These are phyloP conservation scores for Beauveria australis DNA, from an alignment of 2,329 filamentous ascomycete species.

Conservation along the genomic window DNA sequence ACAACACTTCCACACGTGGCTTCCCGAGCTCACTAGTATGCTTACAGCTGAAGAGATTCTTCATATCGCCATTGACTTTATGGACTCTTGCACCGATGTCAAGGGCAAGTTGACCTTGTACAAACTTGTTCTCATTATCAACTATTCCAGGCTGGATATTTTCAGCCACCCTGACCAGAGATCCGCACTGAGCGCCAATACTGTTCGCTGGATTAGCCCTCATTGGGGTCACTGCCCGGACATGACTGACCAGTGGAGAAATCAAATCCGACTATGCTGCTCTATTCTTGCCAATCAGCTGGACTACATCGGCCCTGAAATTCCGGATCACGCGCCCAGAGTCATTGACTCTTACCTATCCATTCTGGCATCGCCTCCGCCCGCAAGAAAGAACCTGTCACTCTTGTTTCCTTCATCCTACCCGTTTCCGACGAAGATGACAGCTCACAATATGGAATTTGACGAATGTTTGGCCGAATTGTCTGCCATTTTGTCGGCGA, in stretches of 20 bases:
- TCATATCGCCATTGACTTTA: slow-evolving; percentile 84
- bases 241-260: slow-evolving; percentile 78
- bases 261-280: slow-evolving; percentile 88
- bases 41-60: slow-evolving; percentile 78
- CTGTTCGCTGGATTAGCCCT: slow-evolving; percentile 81
- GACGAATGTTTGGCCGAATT: slow-evolving; percentile 87
- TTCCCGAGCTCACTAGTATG: slow-evolving; percentile 77
- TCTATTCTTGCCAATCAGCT: slow-evolving; percentile 85
- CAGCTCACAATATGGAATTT: slow-evolving; percentile 54
- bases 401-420: slow-evolving; percentile 85
- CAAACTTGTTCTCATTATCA: slow-evolving; percentile 86
- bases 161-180: slow-evolving; percentile 74
- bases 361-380: slow-evolving; percentile 51
- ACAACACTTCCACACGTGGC: slow-evolving; percentile 94
- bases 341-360: slow-evolving; percentile 82
- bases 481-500: slow-evolving; percentile 74
- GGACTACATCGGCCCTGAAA: slow-evolving; percentile 67
- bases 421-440: slow-evolving; percentile 71
- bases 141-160: slow-evolving; percentile 74
- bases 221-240: slow-evolving; percentile 77
- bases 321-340: slow-evolving; percentile 83
- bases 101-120: slow-evolving; percentile 89
- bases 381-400: slow-evolving; percentile 61
- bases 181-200: slow-evolving; percentile 67
- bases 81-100: slow-evolving; percentile 80